Evolutionary conservation across 257 asterid species (phyloP).

Genomic region (Anisodus acutangulus): DNA sequence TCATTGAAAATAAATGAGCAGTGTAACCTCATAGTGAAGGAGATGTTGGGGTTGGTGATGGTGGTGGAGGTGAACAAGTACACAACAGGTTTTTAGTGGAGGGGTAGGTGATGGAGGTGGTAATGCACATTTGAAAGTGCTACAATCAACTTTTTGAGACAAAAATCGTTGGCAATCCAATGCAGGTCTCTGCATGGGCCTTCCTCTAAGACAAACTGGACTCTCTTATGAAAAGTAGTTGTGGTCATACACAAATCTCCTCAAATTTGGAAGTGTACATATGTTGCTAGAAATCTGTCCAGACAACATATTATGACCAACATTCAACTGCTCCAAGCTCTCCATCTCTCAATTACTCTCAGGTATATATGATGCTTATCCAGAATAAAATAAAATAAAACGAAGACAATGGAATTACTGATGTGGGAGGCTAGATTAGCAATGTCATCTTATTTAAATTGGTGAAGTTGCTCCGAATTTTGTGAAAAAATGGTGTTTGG

Average conservation of each 20-base stretch:
- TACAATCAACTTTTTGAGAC: slow-evolving; percentile 51
- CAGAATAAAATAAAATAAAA: too few relatives aligned
- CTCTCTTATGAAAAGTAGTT: slow-evolving; percentile 54
- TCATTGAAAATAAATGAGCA: too few relatives aligned
- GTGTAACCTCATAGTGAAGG: not conserved
- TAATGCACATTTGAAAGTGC: slow-evolving; percentile 44
- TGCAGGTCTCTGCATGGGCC: slow-evolving; percentile 50
- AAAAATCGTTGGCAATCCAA: slow-evolving; percentile 54
- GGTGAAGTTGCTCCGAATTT: not conserved
- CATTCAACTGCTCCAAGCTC: slow-evolving; percentile 54
- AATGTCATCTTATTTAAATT: not conserved
- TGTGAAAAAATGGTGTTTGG: not conserved
- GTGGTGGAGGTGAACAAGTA: slow-evolving; percentile 34
- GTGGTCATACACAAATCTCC: slow-evolving; percentile 42
- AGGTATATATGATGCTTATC: slow-evolving; percentile 40
- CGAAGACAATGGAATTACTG: not conserved
- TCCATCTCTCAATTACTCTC: slow-evolving; percentile 50
- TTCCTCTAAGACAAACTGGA: slow-evolving; percentile 46
- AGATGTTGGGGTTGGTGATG: slow-evolving; percentile 33
- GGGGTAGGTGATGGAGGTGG: slow-evolving; percentile 27
- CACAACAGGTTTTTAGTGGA: slow-evolving; percentile 12
- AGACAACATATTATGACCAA: slow-evolving; percentile 56
- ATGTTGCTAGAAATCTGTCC: slow-evolving; percentile 45
- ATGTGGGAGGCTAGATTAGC: not conserved
- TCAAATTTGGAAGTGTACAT: slow-evolving; percentile 55